Conservation (phyloP, 352 stramenopile species). For the Pythium myriotylum region DNA sequence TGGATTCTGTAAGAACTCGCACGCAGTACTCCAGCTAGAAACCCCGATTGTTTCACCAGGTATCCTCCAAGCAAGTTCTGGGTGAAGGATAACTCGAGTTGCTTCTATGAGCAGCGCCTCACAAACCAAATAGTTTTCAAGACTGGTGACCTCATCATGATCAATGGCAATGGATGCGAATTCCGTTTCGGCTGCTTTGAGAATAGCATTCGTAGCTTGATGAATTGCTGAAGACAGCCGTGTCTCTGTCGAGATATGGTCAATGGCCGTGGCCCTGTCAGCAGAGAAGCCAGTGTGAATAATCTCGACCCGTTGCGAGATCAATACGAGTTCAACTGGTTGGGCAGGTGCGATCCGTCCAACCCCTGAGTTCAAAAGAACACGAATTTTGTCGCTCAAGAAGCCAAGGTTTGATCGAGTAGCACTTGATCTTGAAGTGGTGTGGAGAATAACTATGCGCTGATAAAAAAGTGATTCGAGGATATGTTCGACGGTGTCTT, state of each 20-base stretch:
- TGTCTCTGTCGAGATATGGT: background rate
- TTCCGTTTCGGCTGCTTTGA: too few relatives aligned
- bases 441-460: constrained; percentile 9
- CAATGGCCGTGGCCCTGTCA: background rate
- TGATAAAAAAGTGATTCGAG: constrained; percentile 6
- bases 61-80: constrained; percentile 37
- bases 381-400: background rate
- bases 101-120: constrained; percentile 64
- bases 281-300: background rate
- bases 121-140: constrained; percentile 61
- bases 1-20: constrained; percentile 41
- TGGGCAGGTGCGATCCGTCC: background rate
- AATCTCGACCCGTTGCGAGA: constrained; percentile 10
- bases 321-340: background rate
- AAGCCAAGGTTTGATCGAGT: background rate
- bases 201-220: constrained; percentile 11
- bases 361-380: background rate
- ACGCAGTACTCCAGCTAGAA: constrained; percentile 57
- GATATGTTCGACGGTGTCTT: background rate
- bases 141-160: constrained; percentile 24
- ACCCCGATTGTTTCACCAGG: constrained; percentile 55
- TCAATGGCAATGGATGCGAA: too few relatives aligned
- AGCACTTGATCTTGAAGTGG: background rate
- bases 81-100: constrained; percentile 44
- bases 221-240: constrained; percentile 2